phyloP scores from a whole-genome alignment of 768 basidiomycete genomes.

The Hygrophorus russula region DNA sequence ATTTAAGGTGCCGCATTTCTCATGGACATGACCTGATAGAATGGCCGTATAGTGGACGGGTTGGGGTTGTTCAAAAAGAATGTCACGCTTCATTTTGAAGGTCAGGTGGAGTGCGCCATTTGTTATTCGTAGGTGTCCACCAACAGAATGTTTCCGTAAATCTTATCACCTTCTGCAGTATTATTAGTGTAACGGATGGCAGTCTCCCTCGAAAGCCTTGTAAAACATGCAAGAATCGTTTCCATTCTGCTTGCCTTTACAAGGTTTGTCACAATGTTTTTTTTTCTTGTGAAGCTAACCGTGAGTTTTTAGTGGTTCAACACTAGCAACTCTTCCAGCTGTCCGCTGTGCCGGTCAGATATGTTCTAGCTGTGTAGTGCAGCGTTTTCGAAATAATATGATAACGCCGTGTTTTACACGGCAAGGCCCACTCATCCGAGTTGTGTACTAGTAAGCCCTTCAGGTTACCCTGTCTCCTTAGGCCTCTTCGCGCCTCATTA shows the following conservation, averaged over 20 bases:
- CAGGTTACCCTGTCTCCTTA: not conserved
- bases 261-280: slow-evolving; percentile 38
- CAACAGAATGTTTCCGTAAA: not conserved
- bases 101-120: slow-evolving; percentile 93
- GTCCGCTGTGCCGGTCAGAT: slow-evolving; percentile 83
- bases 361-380: slow-evolving; percentile 33
- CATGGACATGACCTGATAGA: slow-evolving; percentile 32
- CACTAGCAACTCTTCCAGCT: slow-evolving; percentile 80
- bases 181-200: slow-evolving; percentile 85
- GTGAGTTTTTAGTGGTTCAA: slow-evolving; percentile 63
- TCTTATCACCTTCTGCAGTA: slow-evolving; percentile 31
- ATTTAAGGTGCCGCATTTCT: not conserved
- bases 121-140: slow-evolving; percentile 68
- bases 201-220: slow-evolving; percentile 85
- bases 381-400: no score
- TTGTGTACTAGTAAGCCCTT: not conserved
- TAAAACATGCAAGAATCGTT: slow-evolving; percentile 88
- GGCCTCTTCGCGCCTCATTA: not conserved
- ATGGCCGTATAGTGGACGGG: slow-evolving; percentile 83
- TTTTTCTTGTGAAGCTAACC: not conserved
- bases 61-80: slow-evolving; percentile 89
- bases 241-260: slow-evolving; percentile 87
- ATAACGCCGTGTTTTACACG: no score
- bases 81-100: slow-evolving; percentile 86
- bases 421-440: not conserved